phyloP scores from a whole-genome alignment of 352 stramenopile species.

The Phytopythium kandeliae region DNA sequence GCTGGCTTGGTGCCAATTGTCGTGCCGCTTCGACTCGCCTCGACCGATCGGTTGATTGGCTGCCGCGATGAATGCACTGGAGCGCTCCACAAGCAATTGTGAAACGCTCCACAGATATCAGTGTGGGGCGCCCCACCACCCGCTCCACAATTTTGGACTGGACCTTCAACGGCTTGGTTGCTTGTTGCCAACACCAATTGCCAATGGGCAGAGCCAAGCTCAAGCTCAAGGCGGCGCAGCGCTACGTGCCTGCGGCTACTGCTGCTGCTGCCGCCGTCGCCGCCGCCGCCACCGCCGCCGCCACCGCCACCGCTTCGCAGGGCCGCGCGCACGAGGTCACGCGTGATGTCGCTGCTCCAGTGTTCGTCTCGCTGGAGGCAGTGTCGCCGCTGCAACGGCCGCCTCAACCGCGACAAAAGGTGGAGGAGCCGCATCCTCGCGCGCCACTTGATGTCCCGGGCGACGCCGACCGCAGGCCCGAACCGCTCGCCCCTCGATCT shows the following conservation, averaged over 20 bases:
- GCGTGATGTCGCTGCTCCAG: not conserved
- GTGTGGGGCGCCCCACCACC: not conserved
- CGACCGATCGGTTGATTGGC: slow-evolving; percentile 4
- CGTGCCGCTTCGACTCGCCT: slow-evolving; percentile 1
- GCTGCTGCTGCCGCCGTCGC: too few relatives aligned
- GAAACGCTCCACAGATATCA: not conserved
- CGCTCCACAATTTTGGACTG: not conserved
- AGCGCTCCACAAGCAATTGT: slow-evolving; percentile 3
- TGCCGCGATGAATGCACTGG: slow-evolving; percentile 6
- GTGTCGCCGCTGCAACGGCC: not conserved
- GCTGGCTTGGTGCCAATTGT: not conserved
- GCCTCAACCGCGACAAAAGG: not conserved
- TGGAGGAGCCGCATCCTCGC: too few relatives aligned
- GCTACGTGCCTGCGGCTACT: too few relatives aligned
- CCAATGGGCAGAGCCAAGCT: slow-evolving; percentile 3
- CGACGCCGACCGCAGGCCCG: not conserved
- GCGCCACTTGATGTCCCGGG: too few relatives aligned
- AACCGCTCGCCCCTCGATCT: not conserved
- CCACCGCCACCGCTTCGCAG: not conserved
- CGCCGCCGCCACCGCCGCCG: too few relatives aligned
- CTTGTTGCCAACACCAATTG: not conserved
- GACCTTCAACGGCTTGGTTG: not conserved
- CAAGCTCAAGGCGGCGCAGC: not conserved
- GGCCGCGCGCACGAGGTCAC: not conserved
- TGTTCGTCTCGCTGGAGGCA: not conserved